phyloP scores from a whole-genome alignment of 768 basidiomycete genomes.

The Psilocybe azurescens region DNA sequence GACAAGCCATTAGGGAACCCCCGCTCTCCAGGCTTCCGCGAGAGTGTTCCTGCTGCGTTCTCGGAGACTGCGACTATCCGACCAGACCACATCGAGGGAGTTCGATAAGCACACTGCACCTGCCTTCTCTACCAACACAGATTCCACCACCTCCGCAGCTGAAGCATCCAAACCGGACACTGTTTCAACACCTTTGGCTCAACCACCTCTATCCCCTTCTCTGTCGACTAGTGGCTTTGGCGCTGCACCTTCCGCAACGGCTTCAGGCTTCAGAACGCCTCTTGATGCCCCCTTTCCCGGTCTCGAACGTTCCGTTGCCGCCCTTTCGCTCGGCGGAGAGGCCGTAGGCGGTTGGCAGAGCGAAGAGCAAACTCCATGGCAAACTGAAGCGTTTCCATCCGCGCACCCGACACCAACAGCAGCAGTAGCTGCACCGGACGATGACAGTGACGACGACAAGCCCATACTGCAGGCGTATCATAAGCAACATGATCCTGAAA shows the following conservation, averaged over 20 bases:
- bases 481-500: constrained; percentile 29
- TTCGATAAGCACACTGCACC: constrained; percentile 19
- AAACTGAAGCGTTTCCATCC: constrained; percentile 32
- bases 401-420: constrained; percentile 33
- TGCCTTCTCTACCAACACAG: constrained; percentile 12
- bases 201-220: constrained; percentile 5
- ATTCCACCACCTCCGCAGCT: constrained; percentile 7
- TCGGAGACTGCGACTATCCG: constrained; percentile 51
- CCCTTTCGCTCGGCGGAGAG: constrained; percentile 43
- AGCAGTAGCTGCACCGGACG: constrained; percentile 49
- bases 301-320: constrained; percentile 41
- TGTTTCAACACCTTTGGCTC: constrained; percentile 8
- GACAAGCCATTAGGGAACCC: constrained; percentile 35
- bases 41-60: constrained; percentile 47
- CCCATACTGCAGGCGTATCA: constrained; percentile 59
- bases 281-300: constrained; percentile 32
- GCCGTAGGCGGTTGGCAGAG: constrained; percentile 56
- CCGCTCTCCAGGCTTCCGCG: constrained; percentile 57
- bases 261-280: constrained; percentile 36
- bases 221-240: constrained; percentile 5
- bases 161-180: constrained; percentile 6
- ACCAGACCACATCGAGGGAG: constrained; percentile 33
- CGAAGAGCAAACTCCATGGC: constrained; percentile 45
- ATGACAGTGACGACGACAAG: constrained; percentile 73
- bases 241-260: constrained; percentile 19